Percentiles rank a stretch among this genome's conserved stretches.
Conservation (phyloP, 2,329 filamentous ascomycete genomes). For the Fusarium sp. region DNA sequence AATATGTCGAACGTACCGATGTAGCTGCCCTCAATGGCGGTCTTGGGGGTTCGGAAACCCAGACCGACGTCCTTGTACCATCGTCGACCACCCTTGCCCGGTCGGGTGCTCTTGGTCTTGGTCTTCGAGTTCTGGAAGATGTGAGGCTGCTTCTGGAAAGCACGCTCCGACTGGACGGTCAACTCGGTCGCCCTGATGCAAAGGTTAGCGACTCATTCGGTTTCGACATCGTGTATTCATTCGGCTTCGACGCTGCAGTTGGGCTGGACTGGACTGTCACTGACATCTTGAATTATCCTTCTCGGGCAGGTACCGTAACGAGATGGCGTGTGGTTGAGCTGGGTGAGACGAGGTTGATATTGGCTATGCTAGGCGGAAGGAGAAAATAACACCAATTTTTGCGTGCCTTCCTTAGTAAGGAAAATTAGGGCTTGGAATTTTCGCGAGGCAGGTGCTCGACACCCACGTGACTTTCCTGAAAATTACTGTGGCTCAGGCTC, state of each 20-base stretch:
- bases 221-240: constrained; percentile 30
- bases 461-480: constrained; percentile 41
- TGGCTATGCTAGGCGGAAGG: constrained; percentile 45
- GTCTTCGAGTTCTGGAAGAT: constrained; percentile 99
- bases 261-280: constrained; percentile 31
- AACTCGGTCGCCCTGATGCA: constrained; percentile 92
- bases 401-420: constrained; percentile 5
- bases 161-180: constrained; percentile 99
- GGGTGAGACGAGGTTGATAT: constrained; percentile 47
- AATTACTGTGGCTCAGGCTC: background rate
- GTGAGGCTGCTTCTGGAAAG: constrained; percentile 99
- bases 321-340: constrained; percentile 50
- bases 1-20: constrained; percentile 79
- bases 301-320: constrained; percentile 51
- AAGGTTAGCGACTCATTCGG: constrained; percentile 45
- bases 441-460: constrained; percentile 36
- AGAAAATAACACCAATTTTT: constrained; percentile 40
- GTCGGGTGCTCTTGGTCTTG: constrained; percentile 83
- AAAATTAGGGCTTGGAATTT: constrained; percentile 38
- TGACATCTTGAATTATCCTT: constrained; percentile 57
- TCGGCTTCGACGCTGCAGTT: constrained; percentile 9
- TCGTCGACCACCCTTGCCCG: constrained; percentile 93
- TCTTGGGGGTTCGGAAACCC: constrained; percentile 98
- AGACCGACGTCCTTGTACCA: constrained; percentile 99
- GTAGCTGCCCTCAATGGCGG: constrained; percentile 97